Base-by-base conservation (phyloP, 257 asterid genomes). In the Primulina tabacum region DNA sequence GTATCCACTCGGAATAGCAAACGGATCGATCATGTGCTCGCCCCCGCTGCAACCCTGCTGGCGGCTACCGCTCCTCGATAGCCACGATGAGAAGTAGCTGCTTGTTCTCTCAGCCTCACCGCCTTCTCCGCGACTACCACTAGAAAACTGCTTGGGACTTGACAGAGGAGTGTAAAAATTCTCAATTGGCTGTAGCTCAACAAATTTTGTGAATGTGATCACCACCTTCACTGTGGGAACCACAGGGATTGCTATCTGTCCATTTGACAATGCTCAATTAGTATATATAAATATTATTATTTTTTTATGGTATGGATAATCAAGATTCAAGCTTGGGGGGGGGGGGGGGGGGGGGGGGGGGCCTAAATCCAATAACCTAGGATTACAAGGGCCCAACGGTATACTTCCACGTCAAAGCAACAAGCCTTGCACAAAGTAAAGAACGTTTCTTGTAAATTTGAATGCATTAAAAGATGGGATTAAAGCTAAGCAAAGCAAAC, bases 221-320 rank as follows among this genome's bases (percentile, higher is more conserved):
- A 94, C 95, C 71, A 94, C 96, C 82, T 92, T 81, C 77, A 93
- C 99, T 24, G 97, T 93, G 24, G 99, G 96, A 64, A 93, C 91
- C 85, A 90, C 97, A 7, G 99, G 99, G 68, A 93, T 90, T 8
- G 99, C 92, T 62, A 93, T 88, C 99, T 93, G 90, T 55, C 56
- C 53, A 69, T 57, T 56, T 18, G 65, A 56, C 52, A 53, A 68
- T 62, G 50, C 10, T 68, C 1, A 68, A 57, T 57, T 6, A 29
- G 20, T 29, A 56, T 21, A n/a, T 11, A 53, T 57, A 33, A 37
- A 37, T 37, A 8, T 1, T 37, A 37, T 37, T 58, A 62, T 20
- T 56, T 47, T 28, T 18, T 4, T 6, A 33, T 33, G 4, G 37
- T 4, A 5, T 33, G 6, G 50, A 38, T 38, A 38, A 38, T 38